Conservation (phyloP, 2,329 filamentous ascomycete species). For the Alternaria rosae region DNA sequence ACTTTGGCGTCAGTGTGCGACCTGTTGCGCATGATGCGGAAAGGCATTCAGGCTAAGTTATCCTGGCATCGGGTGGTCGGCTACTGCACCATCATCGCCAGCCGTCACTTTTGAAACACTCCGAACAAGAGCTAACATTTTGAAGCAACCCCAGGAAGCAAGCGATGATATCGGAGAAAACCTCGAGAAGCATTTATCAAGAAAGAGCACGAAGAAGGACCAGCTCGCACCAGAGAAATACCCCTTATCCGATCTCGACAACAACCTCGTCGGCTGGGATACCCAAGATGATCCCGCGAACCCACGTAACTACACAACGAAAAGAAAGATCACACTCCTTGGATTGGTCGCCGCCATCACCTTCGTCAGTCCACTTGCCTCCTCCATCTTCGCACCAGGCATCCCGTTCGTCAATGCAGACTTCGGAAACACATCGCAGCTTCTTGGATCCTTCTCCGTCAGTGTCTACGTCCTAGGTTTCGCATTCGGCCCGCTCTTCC, state of each 20-base stretch:
- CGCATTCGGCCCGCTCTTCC: constrained; percentile 40
- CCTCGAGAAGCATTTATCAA: constrained; percentile 41
- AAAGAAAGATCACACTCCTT: constrained; percentile 39
- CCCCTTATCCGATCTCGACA: constrained; percentile 43
- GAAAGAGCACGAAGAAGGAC: constrained; percentile 40
- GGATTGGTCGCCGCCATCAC: constrained; percentile 42
- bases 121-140: constrained; percentile 1
- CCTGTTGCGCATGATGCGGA: background rate
- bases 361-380: constrained; percentile 45
- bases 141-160: constrained; percentile 15
- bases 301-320: constrained; percentile 41
- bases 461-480: constrained; percentile 49
- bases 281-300: constrained; percentile 43
- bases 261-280: constrained; percentile 48
- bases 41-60: background rate
- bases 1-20: background rate
- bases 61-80: background rate
- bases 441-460: constrained; percentile 42
- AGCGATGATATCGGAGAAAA: constrained; percentile 32
- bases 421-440: constrained; percentile 42
- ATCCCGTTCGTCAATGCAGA: constrained; percentile 40
- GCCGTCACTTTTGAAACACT: background rate
- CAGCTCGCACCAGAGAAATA: constrained; percentile 38
- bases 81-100: background rate
- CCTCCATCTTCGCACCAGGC: constrained; percentile 48